Base-by-base conservation (phyloP, 768 basidiomycete genomes). In the Serendipita vermifera region DNA sequence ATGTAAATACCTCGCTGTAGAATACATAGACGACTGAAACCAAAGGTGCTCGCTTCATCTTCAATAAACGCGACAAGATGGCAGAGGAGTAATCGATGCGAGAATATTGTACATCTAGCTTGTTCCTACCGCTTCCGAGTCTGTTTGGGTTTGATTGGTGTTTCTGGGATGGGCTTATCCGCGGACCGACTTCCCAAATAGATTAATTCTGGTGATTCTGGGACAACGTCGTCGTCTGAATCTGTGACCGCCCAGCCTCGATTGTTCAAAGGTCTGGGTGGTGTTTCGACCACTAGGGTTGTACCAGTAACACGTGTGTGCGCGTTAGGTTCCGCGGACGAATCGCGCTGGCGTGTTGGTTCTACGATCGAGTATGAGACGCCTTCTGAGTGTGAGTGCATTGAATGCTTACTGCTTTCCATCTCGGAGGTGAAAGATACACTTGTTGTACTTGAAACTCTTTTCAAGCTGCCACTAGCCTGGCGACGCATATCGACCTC, bases 401-500 rank as follows among this genome's bases (percentile, higher is more conserved):
- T 17, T 20, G 3, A 41, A 7, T n/a, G 5, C 20, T 31, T 51
- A 26, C 46, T 27, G 11, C n/a, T 22, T n/a, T 51, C 46, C 7
- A n/a, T n/a, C n/a, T 29, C 46, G 22, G 32, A 31, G 2, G 24
- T 31, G n/a, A n/a, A n/a, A 22, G 29, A 31, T 15, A 27, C 24
- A 29, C 24, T 51, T 29, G 46, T 22, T 27, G 24, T 31, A 51
- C 46, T 51, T 11, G 32, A 5, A 11, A 51, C 46, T 51, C 46
- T 22, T 31, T 20, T 51, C 17, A 31, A 27, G 7, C 22, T 31
- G n/a, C n/a, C 46, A 51, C 24, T n/a, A 9, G 46, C 46, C 32
- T 51, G 46, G n/a, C 46, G 9, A 5, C 46, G 46, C 46, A 51
- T 51, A 24, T 51, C 46, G 9, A 51, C 46, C 27, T 51, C 46